Evolutionary conservation across 2,329 filamentous ascomycete genomes (phyloP).

Genomic region (Ceratocystis huliohia): DNA sequence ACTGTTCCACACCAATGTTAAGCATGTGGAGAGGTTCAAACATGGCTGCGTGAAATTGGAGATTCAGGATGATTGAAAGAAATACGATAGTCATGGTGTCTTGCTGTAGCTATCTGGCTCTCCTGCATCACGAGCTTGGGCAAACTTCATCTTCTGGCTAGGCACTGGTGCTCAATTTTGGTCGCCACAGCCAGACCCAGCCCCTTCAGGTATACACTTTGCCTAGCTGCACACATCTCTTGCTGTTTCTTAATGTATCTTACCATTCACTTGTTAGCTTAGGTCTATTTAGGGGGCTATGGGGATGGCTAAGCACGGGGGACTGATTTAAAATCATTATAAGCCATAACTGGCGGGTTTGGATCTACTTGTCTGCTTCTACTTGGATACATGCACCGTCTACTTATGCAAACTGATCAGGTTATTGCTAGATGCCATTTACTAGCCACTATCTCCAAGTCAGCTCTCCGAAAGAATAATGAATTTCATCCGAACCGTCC

Average conservation of each 20-base stretch:
- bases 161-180: too few species aligned
- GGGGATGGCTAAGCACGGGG: too few species aligned
- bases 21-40: neutral
- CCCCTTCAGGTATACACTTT: too few species aligned
- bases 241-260: too few species aligned
- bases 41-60: neutral
- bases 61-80: neutral
- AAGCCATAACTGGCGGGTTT: too few species aligned
- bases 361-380: neutral
- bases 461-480: neutral
- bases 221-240: too few species aligned
- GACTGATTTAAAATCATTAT: too few species aligned
- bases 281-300: too few species aligned
- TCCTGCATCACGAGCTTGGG: too few species aligned
- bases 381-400: neutral
- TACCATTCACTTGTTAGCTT: too few species aligned
- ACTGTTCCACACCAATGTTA: neutral
- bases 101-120: neutral
- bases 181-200: too few species aligned
- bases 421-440: neutral
- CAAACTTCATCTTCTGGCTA: too few species aligned
- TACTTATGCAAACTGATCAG: neutral
- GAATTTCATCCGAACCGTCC: conserved; percentile 24
- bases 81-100: neutral
- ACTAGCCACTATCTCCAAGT: neutral